A percentile compares a stretch with the other conserved stretches of the same genome.
phyloP scores from a whole-genome alignment of 2,329 filamentous ascomycete genomes.

The Parastagonospora avenae region DNA sequence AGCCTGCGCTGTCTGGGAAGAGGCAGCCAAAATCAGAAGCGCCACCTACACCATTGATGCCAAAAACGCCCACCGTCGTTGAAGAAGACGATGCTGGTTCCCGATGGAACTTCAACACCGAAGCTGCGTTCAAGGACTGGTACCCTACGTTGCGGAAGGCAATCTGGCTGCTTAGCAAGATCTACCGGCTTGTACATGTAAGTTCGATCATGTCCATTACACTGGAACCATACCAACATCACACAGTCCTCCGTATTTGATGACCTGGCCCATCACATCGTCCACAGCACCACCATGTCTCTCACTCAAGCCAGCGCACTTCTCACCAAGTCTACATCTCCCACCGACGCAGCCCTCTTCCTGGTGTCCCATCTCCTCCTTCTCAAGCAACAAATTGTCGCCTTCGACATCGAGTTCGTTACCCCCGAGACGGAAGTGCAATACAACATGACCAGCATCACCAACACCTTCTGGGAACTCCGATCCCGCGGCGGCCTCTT shows the following conservation, averaged over 20 bases:
- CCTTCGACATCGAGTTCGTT: conserved; percentile 86
- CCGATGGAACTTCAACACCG: conserved; percentile 61
- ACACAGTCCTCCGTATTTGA: conserved; percentile 69
- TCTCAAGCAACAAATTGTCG: conserved; percentile 93
- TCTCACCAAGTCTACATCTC: conserved; percentile 68
- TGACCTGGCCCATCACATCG: conserved; percentile 77
- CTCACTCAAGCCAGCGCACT: conserved; percentile 76
- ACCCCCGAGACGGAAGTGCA: conserved; percentile 64
- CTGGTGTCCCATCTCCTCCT: conserved; percentile 93
- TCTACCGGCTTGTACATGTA: conserved; percentile 72
- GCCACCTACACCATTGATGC: conserved; percentile 44
- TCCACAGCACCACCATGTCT: conserved; percentile 86
- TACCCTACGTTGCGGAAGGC: conserved; percentile 71
- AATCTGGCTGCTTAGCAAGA: conserved; percentile 70
- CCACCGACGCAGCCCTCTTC: conserved; percentile 83
- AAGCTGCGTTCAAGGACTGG: conserved; percentile 64
- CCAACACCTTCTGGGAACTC: conserved; percentile 70
- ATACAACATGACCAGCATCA: conserved; percentile 69
- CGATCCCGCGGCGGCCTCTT: conserved; percentile 68
- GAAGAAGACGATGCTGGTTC: conserved; percentile 57
- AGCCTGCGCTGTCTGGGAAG: conserved; percentile 59
- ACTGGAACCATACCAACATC: conserved; percentile 4
- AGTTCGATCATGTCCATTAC: conserved; percentile 10
- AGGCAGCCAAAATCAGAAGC: conserved; percentile 51
- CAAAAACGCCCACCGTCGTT: conserved; percentile 56